A percentile compares a stretch with the other conserved stretches of the same genome.
Conservation (phyloP, 352 stramenopile species). For the Thraustochytrium sp. region DNA sequence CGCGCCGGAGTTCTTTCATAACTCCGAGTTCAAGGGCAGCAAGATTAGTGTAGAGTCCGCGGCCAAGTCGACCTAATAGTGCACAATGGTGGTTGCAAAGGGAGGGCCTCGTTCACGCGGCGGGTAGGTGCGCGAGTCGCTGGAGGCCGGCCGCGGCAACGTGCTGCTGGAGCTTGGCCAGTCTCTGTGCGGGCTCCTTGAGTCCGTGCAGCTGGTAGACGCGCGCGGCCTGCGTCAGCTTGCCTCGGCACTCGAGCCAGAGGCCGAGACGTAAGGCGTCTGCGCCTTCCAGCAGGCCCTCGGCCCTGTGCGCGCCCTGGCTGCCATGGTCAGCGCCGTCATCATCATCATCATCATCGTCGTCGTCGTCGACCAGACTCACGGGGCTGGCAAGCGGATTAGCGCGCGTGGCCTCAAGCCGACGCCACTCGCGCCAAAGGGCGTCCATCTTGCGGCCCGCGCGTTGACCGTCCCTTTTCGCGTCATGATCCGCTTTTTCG, state of each 20-base stretch:
- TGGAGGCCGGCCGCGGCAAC: background rate
- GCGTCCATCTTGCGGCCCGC: background rate
- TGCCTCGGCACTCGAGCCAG: conserved; percentile 36
- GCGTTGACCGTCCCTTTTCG: background rate
- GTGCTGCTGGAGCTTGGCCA: background rate
- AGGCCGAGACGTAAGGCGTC: background rate
- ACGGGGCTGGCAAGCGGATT: background rate
- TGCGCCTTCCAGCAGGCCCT: background rate
- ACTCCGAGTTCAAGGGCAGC: conserved; percentile 49
- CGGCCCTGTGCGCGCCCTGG: background rate
- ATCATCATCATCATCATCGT: background rate
- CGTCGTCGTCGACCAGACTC: background rate
- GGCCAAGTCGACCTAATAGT: background rate
- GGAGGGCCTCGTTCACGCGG: background rate
- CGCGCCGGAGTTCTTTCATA: conserved; percentile 72
- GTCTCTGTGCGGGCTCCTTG: background rate
- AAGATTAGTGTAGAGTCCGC: background rate
- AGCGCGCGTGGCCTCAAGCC: background rate
- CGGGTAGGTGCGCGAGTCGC: background rate
- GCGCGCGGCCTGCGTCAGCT: background rate
- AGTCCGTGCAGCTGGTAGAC: background rate
- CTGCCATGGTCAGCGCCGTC: background rate
- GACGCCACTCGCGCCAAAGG: background rate
- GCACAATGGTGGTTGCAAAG: background rate
- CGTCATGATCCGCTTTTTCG: background rate